Percentiles rank a stretch among this genome's conserved stretches.
These are phyloP conservation scores for Suillus subluteus DNA, from an alignment of 768 basidiomycete species.

Conservation along the genomic window DNA sequence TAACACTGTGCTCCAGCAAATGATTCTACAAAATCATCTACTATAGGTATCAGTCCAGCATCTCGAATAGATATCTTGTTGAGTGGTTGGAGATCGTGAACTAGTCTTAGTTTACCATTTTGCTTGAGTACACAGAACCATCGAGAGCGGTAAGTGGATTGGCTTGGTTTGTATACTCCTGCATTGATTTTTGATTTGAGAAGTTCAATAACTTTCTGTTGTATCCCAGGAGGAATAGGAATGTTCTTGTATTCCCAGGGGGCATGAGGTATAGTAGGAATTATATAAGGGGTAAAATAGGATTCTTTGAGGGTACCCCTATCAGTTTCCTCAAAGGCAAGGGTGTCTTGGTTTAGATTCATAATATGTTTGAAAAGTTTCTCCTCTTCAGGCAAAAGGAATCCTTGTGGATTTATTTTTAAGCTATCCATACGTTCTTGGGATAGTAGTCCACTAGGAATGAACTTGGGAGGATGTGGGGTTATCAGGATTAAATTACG, in stretches of 20 bases:
- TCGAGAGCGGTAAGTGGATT: constrained; percentile 38
- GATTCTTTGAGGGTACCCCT: constrained; percentile 19
- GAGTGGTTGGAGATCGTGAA: too few relatives aligned
- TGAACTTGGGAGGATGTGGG: neutral
- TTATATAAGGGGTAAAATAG: constrained; percentile 35
- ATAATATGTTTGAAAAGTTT: constrained; percentile 28
- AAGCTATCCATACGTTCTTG: neutral
- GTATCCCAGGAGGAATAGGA: constrained; percentile 34
- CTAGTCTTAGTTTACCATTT: too few relatives aligned
- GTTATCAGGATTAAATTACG: neutral
- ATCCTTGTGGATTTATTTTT: neutral
- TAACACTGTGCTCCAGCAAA: too few relatives aligned
- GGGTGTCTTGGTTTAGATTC: constrained; percentile 30
- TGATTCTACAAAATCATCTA: constrained; percentile 15
- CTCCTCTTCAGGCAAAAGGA: constrained; percentile 3
- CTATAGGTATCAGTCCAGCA: too few relatives aligned
- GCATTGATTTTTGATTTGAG: constrained; percentile 34
- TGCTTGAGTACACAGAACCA: constrained; percentile 30
- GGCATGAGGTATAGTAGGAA: constrained; percentile 36
- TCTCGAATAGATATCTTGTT: too few relatives aligned
- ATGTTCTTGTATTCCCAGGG: constrained; percentile 36
- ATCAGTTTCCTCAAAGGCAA: constrained; percentile 43
- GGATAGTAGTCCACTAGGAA: neutral
- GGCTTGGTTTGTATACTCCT: constrained; percentile 43
- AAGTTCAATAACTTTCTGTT: constrained; percentile 19